Evolutionary conservation across 1,284 basidiomycete genomes (phyloP).

Genomic region (Schizopora paradoxa): DNA sequence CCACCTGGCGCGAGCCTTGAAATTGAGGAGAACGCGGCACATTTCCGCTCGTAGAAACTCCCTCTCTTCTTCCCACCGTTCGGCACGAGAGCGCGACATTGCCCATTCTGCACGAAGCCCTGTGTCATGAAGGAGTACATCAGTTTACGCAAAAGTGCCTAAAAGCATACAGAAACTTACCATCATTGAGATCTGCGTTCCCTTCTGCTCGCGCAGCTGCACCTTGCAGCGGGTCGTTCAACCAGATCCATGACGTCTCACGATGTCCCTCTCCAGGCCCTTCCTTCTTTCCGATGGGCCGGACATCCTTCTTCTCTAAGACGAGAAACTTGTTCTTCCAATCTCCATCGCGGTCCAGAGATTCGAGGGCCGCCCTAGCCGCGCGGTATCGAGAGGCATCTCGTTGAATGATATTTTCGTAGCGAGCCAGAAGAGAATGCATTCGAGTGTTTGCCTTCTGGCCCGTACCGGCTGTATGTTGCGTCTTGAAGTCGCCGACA

Average conservation of each 20-base stretch:
- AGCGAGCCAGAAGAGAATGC: neutral
- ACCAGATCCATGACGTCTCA: neutral
- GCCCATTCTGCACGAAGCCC: conserved; percentile 4
- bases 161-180: too few species aligned
- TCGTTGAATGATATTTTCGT: neutral
- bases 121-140: too few species aligned
- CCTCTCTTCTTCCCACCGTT: neutral
- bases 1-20: neutral
- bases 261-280: neutral
- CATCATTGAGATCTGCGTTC: too few species aligned
- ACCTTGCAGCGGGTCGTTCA: neutral
- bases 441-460: neutral
- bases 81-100: neutral
- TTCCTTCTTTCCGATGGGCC: neutral
- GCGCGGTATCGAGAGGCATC: neutral
- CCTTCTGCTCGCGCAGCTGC: neutral
- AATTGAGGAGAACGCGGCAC: neutral
- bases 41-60: neutral
- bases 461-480: neutral
- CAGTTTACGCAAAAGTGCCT: too few species aligned
- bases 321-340: too few species aligned
- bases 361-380: neutral
- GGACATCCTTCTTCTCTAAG: neutral
- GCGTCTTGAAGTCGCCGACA: neutral
- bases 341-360: neutral